These are phyloP conservation scores for Lepiota venenata DNA, from an alignment of 768 basidiomycete genomes.

Conservation along the genomic window DNA sequence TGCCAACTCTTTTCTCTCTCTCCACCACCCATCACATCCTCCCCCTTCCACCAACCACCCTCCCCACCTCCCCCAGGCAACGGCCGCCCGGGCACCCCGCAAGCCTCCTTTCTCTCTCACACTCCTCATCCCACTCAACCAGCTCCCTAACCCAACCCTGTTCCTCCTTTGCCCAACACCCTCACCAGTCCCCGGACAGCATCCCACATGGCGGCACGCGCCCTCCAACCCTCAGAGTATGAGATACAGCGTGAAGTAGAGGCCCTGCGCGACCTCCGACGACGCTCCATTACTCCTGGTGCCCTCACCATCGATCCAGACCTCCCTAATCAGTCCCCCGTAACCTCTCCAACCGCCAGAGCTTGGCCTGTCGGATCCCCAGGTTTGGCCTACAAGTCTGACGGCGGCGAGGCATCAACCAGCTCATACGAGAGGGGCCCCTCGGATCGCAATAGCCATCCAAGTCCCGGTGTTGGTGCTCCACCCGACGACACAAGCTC, in stretches of 20 bases:
- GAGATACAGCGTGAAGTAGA: conserved; percentile 89
- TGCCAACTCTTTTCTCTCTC: conserved; percentile 11
- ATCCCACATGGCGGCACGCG: conserved; percentile 38
- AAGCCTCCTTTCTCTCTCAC: not conserved
- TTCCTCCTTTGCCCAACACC: not conserved
- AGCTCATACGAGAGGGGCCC: conserved; percentile 17
- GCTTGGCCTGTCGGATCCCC: conserved; percentile 42
- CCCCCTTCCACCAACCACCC: not conserved
- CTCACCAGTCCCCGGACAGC: conserved; percentile 9
- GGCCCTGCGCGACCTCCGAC: conserved; percentile 76
- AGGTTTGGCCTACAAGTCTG: conserved; percentile 16
- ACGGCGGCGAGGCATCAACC: conserved; percentile 17
- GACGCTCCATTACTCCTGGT: conserved; percentile 82
- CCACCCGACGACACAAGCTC: conserved; percentile 19
- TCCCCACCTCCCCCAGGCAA: not conserved
- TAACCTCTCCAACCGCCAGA: conserved; percentile 50
- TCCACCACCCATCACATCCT: conserved; percentile 11
- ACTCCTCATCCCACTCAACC: not conserved
- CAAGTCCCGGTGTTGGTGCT: conserved; percentile 15
- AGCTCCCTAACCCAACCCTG: not conserved
- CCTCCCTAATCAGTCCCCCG: conserved; percentile 71
- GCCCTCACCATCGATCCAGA: conserved; percentile 88
- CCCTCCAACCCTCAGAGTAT: conserved; percentile 76
- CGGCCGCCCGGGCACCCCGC: not conserved
- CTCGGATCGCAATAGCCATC: conserved; percentile 23